Evolutionary conservation across 148 eudicot genomes (phyloP), one percentile per base, ranked within the genome.

Genomic region (Hydrangea macrophylla): DNA sequence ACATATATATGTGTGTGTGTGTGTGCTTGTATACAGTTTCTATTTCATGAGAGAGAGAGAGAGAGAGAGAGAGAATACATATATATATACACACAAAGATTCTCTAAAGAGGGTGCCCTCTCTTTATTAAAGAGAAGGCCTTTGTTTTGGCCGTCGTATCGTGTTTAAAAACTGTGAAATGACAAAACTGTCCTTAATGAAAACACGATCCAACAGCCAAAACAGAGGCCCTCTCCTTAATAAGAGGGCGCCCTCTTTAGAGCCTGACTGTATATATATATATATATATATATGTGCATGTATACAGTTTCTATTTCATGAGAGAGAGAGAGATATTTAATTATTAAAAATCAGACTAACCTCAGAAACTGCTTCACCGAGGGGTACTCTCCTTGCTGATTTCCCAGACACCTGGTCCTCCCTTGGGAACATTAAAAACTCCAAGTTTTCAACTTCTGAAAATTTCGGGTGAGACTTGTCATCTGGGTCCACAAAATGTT

Each of bases 401-500:
- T 80, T 77, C 53, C 88, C 98, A 31, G 96, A 86, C 64, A 90
- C 92, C 76, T 93, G 98, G 54, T 83, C 92, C 73, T 86, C 85
- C 76, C 98, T 93, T 55, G 98, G 98, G 75, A 93, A 93, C 96
- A 93, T 93, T 54, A 88, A 60, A 71, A 90, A 88, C 72, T 90
- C 88, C 70, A 90, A 80, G 48, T 83, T 69, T 67, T 87, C 80
- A 74, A 93, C 90, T 58, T 90, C 95, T 6, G 77, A 27, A 74
- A 90, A 93, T 78, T 85, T 93, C n/a, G 95, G 90, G 73, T 93
- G 96, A 71, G 92, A 84, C 78, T 93, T 93, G 74, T 90, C 92
- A 36, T 86, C 88, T 6, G 96, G 98, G 71, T 93, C 98, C 75
- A 93, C 96, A 85, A 93, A 93, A 65, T 93, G 98, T 75, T 93